These are phyloP conservation scores for Daldinia sp. DNA, from an alignment of 2,329 filamentous ascomycete species.

Conservation along the genomic window DNA sequence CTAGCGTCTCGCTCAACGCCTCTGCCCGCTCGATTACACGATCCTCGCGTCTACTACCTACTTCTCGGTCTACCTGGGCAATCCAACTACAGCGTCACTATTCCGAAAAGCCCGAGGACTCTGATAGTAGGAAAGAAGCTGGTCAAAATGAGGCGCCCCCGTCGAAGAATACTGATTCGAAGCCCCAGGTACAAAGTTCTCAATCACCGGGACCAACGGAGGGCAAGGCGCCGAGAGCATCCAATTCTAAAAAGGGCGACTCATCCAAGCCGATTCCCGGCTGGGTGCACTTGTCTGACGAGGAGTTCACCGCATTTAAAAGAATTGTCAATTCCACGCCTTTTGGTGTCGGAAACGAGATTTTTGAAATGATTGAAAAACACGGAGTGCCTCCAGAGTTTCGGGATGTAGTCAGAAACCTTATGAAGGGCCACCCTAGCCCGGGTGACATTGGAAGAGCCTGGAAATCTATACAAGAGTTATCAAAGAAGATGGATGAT, in stretches of 20 bases:
- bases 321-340: background rate
- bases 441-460: conserved; percentile 30
- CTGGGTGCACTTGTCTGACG: conserved; percentile 43
- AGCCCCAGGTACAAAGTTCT: conserved; percentile 43
- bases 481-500: too few relatives aligned
- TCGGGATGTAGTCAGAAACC: conserved; percentile 29
- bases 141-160: background rate
- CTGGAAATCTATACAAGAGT: conserved; percentile 22
- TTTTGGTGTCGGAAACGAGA: background rate
- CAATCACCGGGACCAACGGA: conserved; percentile 44
- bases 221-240: conserved; percentile 28
- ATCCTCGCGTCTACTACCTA: conserved; percentile 38
- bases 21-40: conserved; percentile 41
- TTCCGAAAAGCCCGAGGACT: conserved; percentile 36
- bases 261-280: conserved; percentile 41
- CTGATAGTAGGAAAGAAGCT: conserved; percentile 10
- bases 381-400: conserved; percentile 36
- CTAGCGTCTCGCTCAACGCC: conserved; percentile 38
- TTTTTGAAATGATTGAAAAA: conserved; percentile 21
- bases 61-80: conserved; percentile 40
- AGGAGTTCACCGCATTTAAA: conserved; percentile 28
- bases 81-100: conserved; percentile 40
- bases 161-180: conserved; percentile 17
- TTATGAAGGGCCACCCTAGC: background rate
- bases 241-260: conserved; percentile 22